Conservation (phyloP, 2,329 filamentous ascomycete genomes). For the Trichoderma sp. region DNA sequence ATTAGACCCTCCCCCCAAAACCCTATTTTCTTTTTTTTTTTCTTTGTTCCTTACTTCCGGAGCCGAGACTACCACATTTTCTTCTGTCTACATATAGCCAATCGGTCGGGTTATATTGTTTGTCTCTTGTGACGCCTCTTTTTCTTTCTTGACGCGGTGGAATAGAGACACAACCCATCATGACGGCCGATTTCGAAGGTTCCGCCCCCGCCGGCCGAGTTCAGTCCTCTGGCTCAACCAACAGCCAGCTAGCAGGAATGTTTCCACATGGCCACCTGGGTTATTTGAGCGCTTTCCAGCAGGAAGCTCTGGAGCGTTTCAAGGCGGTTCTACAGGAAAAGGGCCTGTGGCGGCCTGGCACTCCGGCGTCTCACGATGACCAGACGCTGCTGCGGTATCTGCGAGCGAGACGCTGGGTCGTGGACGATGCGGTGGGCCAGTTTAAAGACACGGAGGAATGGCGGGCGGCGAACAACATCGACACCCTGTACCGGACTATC, state of each 20-base stretch:
- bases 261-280: constrained; percentile 79
- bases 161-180: constrained; percentile 7
- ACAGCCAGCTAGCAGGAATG: constrained; percentile 38
- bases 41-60: background rate
- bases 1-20: background rate
- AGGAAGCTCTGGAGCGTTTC: constrained; percentile 65
- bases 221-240: constrained; percentile 30
- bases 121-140: background rate
- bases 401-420: constrained; percentile 76
- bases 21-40: background rate
- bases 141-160: background rate
- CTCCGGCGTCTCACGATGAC: constrained; percentile 66
- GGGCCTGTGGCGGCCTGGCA: constrained; percentile 58
- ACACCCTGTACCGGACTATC: constrained; percentile 80
- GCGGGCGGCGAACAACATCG: constrained; percentile 74
- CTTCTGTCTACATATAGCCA: background rate
- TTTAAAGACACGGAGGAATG: constrained; percentile 88
- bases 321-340: constrained; percentile 64
- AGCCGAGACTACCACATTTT: background rate
- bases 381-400: constrained; percentile 77
- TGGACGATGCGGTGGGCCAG: constrained; percentile 74
- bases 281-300: constrained; percentile 68
- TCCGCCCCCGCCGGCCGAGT: constrained; percentile 29
- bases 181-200: constrained; percentile 27
- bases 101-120: background rate